Evolutionary conservation across 352 stramenopile species (phyloP), one percentile per base, ranked within the genome.

Genomic region (Pythium aphanidermatum): DNA sequence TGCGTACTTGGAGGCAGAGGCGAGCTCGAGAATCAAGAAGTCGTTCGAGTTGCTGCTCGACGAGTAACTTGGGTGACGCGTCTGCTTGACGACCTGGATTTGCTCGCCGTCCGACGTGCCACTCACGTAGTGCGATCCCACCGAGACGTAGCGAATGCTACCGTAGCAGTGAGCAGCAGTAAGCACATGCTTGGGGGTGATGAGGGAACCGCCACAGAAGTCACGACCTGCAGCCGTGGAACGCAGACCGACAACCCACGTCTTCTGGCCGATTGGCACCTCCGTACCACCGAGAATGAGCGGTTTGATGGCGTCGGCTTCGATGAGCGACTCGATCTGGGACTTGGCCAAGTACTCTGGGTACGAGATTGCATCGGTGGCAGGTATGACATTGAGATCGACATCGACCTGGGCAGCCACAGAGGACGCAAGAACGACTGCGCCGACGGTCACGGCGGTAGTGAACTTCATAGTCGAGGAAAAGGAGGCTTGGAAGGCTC

Each of bases 201-300:
- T 83, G 41, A 89, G 72, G 23, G 66, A 81, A 20, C 69, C 73
- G 21, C 70, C 70, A 41, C 77, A 89, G 35, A 75, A 74, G 36
- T 60, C 55, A 17, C 46, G 62, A 20, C 54, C 68, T 14, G 55
- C 48, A 4, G 42, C 48, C 4, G 63, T 63, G 21, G 36, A 23
- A 13, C 68, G 68, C 9, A 83, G 46, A 25, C 71, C 69, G 10
- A 45, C 63, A 3, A 59, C 65, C 51, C 72, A 84, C 33, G 62
- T 79, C 55, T 79, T 73, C 29, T 60, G 59, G 2, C 69, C 69
- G 1, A 50, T 30, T 20, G 68, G 63, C 8, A 79, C 66, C 20
- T 67, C 58, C 12, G 46, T 58, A 43, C 66, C 68, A 19, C 63
- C 51, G 16, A 79, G 54, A 36, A 81, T 76, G 5, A 74, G 38